These are phyloP conservation scores for Colletotrichum camelliae DNA, from an alignment of 2,329 filamentous ascomycete species.

Conservation along the genomic window DNA sequence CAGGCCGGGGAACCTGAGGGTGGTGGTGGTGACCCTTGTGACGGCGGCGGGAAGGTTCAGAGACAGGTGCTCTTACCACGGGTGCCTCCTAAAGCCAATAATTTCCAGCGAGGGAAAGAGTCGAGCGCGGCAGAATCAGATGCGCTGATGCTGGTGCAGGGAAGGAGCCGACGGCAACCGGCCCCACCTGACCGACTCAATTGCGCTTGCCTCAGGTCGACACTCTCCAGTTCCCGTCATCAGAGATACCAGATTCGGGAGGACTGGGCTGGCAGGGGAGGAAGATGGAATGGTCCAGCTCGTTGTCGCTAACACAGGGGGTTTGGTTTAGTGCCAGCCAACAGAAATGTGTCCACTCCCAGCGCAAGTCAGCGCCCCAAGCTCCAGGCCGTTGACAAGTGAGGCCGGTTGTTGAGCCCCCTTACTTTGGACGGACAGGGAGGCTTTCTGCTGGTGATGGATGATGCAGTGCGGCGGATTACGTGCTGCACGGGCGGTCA, in stretches of 20 bases:
- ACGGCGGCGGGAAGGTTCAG: background rate
- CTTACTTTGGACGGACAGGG: background rate
- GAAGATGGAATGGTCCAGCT: background rate
- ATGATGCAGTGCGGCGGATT: background rate
- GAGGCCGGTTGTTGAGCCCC: background rate
- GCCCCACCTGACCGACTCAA: conserved; percentile 1
- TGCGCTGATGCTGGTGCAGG: background rate
- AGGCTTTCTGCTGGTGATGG: background rate
- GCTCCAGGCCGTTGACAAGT: background rate
- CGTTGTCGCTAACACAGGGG: background rate
- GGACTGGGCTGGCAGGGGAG: background rate
- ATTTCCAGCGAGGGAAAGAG: background rate
- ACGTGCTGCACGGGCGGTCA: background rate
- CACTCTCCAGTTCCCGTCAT: background rate
- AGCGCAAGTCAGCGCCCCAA: background rate
- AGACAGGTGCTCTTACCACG: background rate
- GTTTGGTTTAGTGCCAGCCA: background rate
- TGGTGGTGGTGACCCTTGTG: background rate
- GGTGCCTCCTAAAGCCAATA: background rate
- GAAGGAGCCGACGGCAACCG: background rate
- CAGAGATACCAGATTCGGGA: background rate
- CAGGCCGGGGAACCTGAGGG: background rate
- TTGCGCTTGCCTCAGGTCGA: background rate
- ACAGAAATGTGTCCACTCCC: background rate
- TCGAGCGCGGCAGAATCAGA: background rate